Evolutionary conservation across 2,329 filamentous ascomycete genomes (phyloP).

Genomic region (Didymella sp.): DNA sequence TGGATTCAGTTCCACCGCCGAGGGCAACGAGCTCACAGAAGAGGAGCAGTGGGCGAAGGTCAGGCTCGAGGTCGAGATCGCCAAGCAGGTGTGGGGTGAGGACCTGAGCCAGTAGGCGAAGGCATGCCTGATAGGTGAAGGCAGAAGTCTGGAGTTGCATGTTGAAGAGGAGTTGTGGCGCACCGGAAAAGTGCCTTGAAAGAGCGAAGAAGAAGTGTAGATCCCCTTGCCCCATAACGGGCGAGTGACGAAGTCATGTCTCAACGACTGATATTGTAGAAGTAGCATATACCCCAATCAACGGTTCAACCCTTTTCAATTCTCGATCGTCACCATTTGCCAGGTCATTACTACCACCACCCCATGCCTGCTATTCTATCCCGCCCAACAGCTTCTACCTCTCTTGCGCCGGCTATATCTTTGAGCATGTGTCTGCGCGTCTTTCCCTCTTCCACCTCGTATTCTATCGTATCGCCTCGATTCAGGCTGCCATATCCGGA

Average conservation of each 20-base stretch:
- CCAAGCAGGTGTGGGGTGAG: constrained; percentile 63
- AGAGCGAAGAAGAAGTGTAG: not conserved
- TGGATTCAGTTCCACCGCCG: constrained; percentile 63
- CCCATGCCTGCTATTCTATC: too few relatives aligned
- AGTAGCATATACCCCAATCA: constrained; percentile 17
- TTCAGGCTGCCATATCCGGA: not conserved
- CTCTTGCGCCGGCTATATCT: too few relatives aligned
- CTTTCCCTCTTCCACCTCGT: too few relatives aligned
- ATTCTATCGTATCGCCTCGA: too few relatives aligned
- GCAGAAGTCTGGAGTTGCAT: too few relatives aligned
- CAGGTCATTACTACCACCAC: too few relatives aligned
- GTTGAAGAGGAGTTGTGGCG: not conserved
- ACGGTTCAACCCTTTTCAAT: constrained; percentile 16
- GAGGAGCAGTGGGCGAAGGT: constrained; percentile 67
- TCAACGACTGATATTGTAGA: constrained; percentile 18
- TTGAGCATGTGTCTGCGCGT: too few relatives aligned
- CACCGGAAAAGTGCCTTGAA: not conserved
- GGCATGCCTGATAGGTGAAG: not conserved
- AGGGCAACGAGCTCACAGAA: constrained; percentile 63
- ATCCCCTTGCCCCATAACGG: not conserved
- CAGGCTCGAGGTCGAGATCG: constrained; percentile 62
- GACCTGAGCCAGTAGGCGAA: constrained; percentile 48
- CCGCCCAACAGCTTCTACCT: too few relatives aligned
- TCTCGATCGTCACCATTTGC: too few relatives aligned
- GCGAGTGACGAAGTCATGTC: constrained; percentile 15